Evolutionary conservation across 1,284 basidiomycete genomes (phyloP), one percentile per base, ranked within the genome.

Genomic region (Wolfiporia cocos): DNA sequence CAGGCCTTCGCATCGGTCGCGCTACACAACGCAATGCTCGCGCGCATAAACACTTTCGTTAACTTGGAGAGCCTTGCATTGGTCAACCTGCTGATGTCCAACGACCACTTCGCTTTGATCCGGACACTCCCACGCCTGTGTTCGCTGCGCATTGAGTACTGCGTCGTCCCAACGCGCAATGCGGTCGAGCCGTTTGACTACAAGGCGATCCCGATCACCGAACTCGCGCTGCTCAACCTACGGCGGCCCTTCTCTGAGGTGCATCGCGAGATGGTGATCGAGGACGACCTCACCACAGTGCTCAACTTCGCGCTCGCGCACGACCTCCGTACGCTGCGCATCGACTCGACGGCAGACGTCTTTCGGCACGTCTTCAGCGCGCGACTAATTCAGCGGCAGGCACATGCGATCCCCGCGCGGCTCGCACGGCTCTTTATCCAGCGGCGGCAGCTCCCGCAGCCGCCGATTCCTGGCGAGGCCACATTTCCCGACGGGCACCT

Each of bases 261-360:
- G 18, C 35, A 42, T 21, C 44, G 38, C 14, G 49, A 48, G 4
- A 44, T 41, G 15, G 19, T 34, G 23, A 36, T 36, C 23, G 49
- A 34, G 38, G 51, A 51, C 12, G 46, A 56, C 35, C 42, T 58
- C 34, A 37, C 47, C 3, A 46, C 50, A 34, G 48, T 51, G 3
- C 54, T 60, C 43, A 47, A 50, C 2, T 58, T 67, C 24, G 61
- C 55, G n/a, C 54, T 53, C 29, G 67, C 54, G 1, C 52, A 53
- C 18, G 55, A 51, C 5, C 61, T 69, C n/a, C 60, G 59, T 30
- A 52, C 56, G 19, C 53, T 69, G 18, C 61, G 58, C 37, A 58
- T 69, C 45, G 67, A 69, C 46, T 56, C 54, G 37, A 64, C 64
- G 2, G 68, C 67, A 18, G 64, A 65, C 44, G 58, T 68, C 14